Conservation (phyloP, 305 asterid genomes). For the Fraxinus angustifolia region DNA sequence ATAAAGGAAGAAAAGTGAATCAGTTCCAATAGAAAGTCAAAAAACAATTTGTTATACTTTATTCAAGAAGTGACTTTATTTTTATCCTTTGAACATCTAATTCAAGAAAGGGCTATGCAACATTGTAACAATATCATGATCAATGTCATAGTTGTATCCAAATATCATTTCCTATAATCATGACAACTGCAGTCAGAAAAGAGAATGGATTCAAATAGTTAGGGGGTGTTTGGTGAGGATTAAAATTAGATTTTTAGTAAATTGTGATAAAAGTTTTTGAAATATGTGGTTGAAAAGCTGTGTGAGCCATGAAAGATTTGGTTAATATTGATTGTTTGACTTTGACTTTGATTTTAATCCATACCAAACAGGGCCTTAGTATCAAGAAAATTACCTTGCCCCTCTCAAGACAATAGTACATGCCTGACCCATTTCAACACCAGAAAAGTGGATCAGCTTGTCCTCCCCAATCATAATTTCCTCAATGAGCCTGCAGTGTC, state of each 20-base stretch:
- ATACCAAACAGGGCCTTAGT: no score
- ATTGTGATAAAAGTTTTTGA: no score
- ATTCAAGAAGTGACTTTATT: neutral
- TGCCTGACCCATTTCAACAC: slow-evolving; percentile 90
- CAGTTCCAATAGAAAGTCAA: neutral
- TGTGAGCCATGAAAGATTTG: no score
- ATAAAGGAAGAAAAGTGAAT: neutral
- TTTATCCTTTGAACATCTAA: neutral
- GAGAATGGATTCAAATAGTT: neutral
- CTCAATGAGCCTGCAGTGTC: slow-evolving; percentile 84
- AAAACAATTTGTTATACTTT: neutral
- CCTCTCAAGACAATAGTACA: slow-evolving; percentile 92
- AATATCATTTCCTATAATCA: neutral
- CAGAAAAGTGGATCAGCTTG: slow-evolving; percentile 85
- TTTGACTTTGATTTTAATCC: no score
- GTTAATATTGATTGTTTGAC: no score
- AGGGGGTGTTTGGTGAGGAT: no score
- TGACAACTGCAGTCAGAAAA: neutral
- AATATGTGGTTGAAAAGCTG: no score
- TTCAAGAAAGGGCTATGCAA: neutral
- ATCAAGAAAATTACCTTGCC: slow-evolving; percentile 57
- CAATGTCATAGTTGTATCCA: neutral
- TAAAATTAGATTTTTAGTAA: no score
- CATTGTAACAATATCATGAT: neutral
- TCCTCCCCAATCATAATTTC: slow-evolving; percentile 98